Conservation (phyloP, 495 filamentous ascomycete species). For the Xanthoparmelia taractica region DNA sequence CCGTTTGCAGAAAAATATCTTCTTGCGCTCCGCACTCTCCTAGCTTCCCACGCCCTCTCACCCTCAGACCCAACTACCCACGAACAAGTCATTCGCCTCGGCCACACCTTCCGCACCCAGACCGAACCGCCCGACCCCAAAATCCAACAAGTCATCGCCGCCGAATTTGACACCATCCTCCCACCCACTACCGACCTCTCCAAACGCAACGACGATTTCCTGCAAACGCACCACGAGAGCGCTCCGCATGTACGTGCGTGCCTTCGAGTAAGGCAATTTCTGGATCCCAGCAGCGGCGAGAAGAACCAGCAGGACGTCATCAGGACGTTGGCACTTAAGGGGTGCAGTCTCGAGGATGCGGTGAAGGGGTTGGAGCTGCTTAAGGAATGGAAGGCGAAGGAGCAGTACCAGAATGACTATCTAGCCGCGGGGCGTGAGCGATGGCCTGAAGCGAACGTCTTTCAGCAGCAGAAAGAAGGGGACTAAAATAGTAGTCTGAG, state of each 20-base stretch:
- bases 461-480: slow-evolving; percentile 33
- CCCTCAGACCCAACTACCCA: slow-evolving; percentile 66
- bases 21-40: slow-evolving; percentile 76
- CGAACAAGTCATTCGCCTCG: slow-evolving; percentile 44
- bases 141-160: slow-evolving; percentile 56
- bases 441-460: slow-evolving; percentile 65
- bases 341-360: slow-evolving; percentile 49
- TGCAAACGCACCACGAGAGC: slow-evolving; percentile 54
- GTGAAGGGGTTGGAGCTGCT: slow-evolving; percentile 51
- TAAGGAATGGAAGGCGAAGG: slow-evolving; percentile 51
- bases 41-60: slow-evolving; percentile 62
- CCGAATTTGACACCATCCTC: slow-evolving; percentile 54
- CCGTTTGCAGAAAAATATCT: slow-evolving; percentile 61
- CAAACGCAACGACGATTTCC: slow-evolving; percentile 61
- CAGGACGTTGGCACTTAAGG: slow-evolving; percentile 46
- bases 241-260: slow-evolving; percentile 55
- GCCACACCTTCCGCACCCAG: slow-evolving; percentile 52
- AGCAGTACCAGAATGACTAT: slow-evolving; percentile 47
- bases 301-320: slow-evolving; percentile 55
- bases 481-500: too few relatives aligned
- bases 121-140: slow-evolving; percentile 51
- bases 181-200: slow-evolving; percentile 47
- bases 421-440: slow-evolving; percentile 54
- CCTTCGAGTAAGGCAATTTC: slow-evolving; percentile 50
- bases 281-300: slow-evolving; percentile 49